phyloP scores from a whole-genome alignment of 306 rosid species.

The Carpinus fangiana region DNA sequence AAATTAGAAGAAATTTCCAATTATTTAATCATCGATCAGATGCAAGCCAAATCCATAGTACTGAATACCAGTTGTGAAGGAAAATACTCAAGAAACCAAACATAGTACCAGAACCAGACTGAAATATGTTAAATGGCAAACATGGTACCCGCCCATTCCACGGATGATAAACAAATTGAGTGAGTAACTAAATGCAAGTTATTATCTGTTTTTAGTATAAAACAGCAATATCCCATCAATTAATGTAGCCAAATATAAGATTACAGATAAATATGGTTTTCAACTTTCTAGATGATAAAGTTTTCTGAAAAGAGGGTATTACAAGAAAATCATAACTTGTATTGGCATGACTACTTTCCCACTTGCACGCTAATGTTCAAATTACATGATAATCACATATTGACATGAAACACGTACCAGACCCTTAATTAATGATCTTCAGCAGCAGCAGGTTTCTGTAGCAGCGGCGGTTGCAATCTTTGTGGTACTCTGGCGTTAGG shows the following conservation, averaged over 20 bases:
- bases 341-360: constrained; percentile 26
- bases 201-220: background rate
- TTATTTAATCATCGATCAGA: too few relatives aligned
- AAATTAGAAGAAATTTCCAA: too few relatives aligned
- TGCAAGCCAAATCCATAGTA: too few relatives aligned
- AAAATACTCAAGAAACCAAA: too few relatives aligned
- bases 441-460: constrained; percentile 46
- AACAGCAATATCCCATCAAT: constrained; percentile 28
- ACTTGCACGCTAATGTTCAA: constrained; percentile 31
- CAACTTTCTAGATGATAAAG: constrained; percentile 23
- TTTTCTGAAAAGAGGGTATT: constrained; percentile 38
- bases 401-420: background rate
- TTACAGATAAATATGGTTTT: constrained; percentile 31
- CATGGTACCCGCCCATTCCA: background rate
- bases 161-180: background rate
- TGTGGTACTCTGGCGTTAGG: constrained; percentile 11
- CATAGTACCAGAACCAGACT: too few relatives aligned
- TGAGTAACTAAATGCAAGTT: background rate
- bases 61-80: too few relatives aligned
- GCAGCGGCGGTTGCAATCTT: constrained; percentile 32
- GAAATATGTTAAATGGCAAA: too few relatives aligned
- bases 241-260: constrained; percentile 42
- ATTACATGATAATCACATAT: too few relatives aligned
- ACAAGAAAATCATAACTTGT: constrained; percentile 30
- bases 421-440: constrained; percentile 11